Base-by-base conservation (phyloP, 2,329 filamentous ascomycete genomes). In the Beauveria australis region DNA sequence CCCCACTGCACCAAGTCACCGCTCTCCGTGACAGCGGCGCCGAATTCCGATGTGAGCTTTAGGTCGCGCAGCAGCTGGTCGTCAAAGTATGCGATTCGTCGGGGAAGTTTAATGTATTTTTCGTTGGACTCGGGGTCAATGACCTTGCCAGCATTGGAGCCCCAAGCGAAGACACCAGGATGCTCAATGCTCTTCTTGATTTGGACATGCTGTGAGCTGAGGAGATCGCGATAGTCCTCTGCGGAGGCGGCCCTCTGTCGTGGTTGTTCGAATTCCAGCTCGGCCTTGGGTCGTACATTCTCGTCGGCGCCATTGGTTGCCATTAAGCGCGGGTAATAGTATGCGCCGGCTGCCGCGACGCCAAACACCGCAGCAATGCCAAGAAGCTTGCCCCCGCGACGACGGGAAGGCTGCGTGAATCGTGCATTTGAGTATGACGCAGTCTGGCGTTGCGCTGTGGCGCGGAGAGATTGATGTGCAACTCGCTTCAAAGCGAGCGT, bases 1-100 rank as follows among this genome's bases (percentile, higher is more conserved):
- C 94, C 94, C 94, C 94, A 99, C 75, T 97, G 92, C 14, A 97
- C 79, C 49, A 99, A 73, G 71, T 97, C 89, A 4, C 94, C 94
- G 64, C 88, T 86, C 71, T 97, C 92, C 5, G 87, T 88, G 46
- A 97, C 87, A 10, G 94, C 94, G 4, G 87, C 93, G 9, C 91
- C 94, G 70, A 95, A 92, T 46, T 85, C 84, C 59, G 85, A 81
- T 62, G 92, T 90, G 54, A 97, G 76, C 76, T 96, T 96, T 64
- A 97, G 78, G 70, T 97, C 94, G 53, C 93, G 83, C 47, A 99
- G 78, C 18, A 97, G 74, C 73, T 91, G 84, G 33, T 88, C 89
- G 69, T 97, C 87, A 69, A 99, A 97, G 73, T 87, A 94, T 0
- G 81, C 66, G 68, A 97, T 85, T 62, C 92, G 82, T 62, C 88